A percentile compares a stretch with the other conserved stretches of the same genome.
These are phyloP conservation scores for Aureobasidium pullulans DNA, from an alignment of 2,329 filamentous ascomycete species.

Conservation along the genomic window DNA sequence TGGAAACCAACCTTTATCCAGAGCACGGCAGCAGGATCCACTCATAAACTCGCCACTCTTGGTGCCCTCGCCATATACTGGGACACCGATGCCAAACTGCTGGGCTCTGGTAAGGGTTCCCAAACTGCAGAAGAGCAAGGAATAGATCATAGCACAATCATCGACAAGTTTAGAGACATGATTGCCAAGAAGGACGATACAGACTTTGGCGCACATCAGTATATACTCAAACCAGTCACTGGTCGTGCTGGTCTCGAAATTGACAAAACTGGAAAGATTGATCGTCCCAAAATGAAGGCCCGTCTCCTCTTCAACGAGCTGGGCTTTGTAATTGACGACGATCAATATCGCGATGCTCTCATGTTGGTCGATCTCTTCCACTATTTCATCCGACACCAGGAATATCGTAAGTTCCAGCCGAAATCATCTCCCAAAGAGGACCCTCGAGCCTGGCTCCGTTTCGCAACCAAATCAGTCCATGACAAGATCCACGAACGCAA, in stretches of 20 bases:
- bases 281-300: constrained; percentile 80
- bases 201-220: constrained; percentile 63
- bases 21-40: constrained; percentile 63
- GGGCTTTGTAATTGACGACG: constrained; percentile 91
- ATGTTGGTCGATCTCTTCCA: constrained; percentile 99
- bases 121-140: constrained; percentile 52
- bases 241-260: constrained; percentile 91
- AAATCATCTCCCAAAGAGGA: constrained; percentile 82
- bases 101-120: constrained; percentile 73
- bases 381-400: constrained; percentile 94
- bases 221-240: constrained; percentile 91
- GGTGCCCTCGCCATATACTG: constrained; percentile 91
- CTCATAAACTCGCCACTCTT: constrained; percentile 88
- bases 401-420: constrained; percentile 89
- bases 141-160: constrained; percentile 66
- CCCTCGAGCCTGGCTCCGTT: constrained; percentile 83
- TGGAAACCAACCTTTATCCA: constrained; percentile 97
- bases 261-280: constrained; percentile 78
- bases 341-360: constrained; percentile 92
- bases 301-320: constrained; percentile 93
- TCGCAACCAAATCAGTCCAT: constrained; percentile 82
- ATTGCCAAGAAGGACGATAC: constrained; percentile 64
- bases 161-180: constrained; percentile 68
- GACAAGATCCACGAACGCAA: constrained; percentile 94
- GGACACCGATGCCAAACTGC: constrained; percentile 85